Evolutionary conservation across 306 rosid genomes (phyloP).

Genomic region (Dryas octopetala): DNA sequence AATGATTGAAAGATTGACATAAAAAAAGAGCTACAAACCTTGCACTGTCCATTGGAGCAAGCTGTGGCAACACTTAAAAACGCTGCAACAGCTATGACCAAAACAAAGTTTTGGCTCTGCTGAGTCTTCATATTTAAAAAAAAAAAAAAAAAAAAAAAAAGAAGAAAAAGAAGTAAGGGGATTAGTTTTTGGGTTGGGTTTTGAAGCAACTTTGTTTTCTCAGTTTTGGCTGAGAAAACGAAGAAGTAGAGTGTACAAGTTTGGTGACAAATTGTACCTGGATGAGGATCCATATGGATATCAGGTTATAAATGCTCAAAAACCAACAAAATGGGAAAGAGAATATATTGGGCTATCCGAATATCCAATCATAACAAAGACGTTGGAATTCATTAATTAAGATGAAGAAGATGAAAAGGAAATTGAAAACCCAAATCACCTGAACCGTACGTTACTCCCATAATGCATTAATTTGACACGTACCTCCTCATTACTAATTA

Average conservation of each 20-base stretch:
- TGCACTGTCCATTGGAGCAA: slow-evolving; percentile 63
- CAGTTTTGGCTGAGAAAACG: slow-evolving; percentile 48
- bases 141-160: too few relatives aligned
- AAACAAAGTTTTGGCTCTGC: slow-evolving; percentile 16
- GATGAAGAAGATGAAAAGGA: background rate
- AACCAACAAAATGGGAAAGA: background rate
- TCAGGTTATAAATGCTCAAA: background rate
- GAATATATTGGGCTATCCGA: background rate
- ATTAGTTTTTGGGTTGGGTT: background rate
- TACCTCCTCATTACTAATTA: too few relatives aligned
- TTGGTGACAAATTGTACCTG: background rate
- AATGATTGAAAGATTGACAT: background rate
- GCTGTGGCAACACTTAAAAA: slow-evolving; percentile 29
- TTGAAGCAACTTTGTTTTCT: slow-evolving; percentile 4
- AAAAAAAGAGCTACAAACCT: slow-evolving; percentile 38
- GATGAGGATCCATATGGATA: background rate
- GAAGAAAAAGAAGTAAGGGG: background rate
- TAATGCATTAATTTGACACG: background rate
- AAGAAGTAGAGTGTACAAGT: background rate
- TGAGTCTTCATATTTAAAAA: slow-evolving; percentile 33
- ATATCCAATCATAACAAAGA: background rate
- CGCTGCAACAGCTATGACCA: slow-evolving; percentile 26
- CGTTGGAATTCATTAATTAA: background rate
- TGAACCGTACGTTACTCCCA: background rate
- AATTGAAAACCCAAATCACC: too few relatives aligned